These are phyloP conservation scores for Emergomyces orientalis DNA, from an alignment of 2,329 filamentous ascomycete species.

Conservation along the genomic window DNA sequence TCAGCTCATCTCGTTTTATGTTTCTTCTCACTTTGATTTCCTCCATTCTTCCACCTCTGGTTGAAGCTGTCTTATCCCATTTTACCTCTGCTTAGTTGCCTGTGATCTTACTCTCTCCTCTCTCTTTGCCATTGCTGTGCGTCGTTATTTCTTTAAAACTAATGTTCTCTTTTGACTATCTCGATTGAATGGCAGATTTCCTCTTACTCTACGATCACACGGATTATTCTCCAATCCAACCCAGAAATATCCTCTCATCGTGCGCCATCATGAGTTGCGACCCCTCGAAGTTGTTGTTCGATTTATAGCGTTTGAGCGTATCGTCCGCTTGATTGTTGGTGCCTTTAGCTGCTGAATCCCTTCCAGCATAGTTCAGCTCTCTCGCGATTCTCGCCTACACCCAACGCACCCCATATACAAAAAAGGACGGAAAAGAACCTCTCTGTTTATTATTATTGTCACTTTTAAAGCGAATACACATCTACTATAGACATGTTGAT, in stretches of 20 bases:
- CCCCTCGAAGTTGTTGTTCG: not conserved
- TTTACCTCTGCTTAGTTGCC: not conserved
- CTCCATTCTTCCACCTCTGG: not conserved
- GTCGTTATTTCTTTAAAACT: not conserved
- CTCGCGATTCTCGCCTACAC: not conserved
- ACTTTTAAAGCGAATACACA: not conserved
- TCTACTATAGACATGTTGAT: constrained; percentile 15
- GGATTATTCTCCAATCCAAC: not conserved
- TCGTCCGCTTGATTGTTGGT: not conserved
- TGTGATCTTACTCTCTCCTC: not conserved
- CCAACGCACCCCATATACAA: not conserved
- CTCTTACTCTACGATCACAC: not conserved
- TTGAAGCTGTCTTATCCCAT: not conserved
- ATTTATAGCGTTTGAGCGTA: not conserved
- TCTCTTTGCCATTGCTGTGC: not conserved
- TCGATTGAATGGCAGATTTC: not conserved
- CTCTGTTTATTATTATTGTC: not conserved
- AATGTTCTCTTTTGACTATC: not conserved
- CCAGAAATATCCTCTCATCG: not conserved
- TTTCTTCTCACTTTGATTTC: not conserved
- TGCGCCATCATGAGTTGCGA: constrained; percentile 4
- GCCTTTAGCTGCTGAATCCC: not conserved
- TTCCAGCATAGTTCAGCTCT: not conserved
- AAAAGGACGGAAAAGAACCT: not conserved
- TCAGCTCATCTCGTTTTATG: not conserved